Percentiles rank a stretch among this genome's conserved stretches.
Evolutionary conservation across 2,329 filamentous ascomycete species (phyloP).

Genomic region (Pseudocercospora pini-densiflorae): DNA sequence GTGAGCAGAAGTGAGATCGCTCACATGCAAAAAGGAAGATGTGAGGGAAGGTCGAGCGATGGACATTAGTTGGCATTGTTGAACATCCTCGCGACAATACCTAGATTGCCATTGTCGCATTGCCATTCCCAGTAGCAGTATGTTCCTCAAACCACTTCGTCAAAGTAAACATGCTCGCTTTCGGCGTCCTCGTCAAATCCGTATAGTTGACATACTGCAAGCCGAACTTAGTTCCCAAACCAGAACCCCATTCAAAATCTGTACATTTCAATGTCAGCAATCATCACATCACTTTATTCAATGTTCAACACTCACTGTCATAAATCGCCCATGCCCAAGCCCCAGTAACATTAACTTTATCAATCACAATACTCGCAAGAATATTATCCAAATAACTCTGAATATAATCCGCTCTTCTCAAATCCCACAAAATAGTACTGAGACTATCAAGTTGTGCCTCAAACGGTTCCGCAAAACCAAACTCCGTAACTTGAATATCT

Average conservation of each 20-base stretch:
- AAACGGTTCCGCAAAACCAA: constrained; percentile 44
- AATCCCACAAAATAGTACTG: constrained; percentile 38
- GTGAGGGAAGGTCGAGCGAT: no score
- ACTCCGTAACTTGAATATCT: constrained; percentile 44
- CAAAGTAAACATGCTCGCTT: constrained; percentile 46
- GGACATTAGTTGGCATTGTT: no score
- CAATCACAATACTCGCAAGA: constrained; percentile 41
- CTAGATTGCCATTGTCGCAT: not conserved
- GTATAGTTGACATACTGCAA: constrained; percentile 45
- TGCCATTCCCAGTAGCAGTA: not conserved
- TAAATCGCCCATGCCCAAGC: constrained; percentile 43
- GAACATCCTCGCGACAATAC: no score
- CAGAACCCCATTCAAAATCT: constrained; percentile 42
- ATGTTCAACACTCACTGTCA: constrained; percentile 36
- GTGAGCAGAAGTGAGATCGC: no score
- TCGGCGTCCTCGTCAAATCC: constrained; percentile 42
- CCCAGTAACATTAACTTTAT: constrained; percentile 43
- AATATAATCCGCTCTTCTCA: constrained; percentile 38
- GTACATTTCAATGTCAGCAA: not conserved
- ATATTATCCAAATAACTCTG: constrained; percentile 41
- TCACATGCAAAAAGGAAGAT: no score
- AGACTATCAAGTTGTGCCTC: constrained; percentile 38
- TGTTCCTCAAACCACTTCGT: constrained; percentile 41
- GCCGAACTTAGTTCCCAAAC: constrained; percentile 42
- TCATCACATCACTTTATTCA: not conserved